Percentiles rank a stretch among this genome's conserved stretches.
phyloP scores from a whole-genome alignment of 2,329 filamentous ascomycete genomes.

The Reticulascus tulasneorum region DNA sequence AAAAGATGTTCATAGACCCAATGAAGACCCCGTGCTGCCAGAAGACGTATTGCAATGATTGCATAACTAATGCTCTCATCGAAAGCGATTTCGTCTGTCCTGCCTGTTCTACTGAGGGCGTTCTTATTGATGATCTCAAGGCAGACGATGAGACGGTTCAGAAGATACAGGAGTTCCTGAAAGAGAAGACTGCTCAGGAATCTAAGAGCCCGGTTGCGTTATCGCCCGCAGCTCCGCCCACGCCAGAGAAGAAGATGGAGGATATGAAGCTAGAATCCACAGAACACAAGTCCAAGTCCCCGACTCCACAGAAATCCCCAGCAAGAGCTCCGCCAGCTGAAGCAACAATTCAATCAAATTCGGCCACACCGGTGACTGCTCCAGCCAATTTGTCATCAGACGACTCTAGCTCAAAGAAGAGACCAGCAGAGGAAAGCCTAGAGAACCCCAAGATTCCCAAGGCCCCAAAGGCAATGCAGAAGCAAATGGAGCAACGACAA shows the following conservation, averaged over 20 bases:
- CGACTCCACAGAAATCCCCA: slow-evolving; percentile 26
- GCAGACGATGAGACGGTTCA: slow-evolving; percentile 73
- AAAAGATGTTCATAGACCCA: slow-evolving; percentile 96
- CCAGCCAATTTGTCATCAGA: slow-evolving; percentile 21
- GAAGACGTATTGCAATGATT: slow-evolving; percentile 98
- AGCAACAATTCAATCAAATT: slow-evolving; percentile 17
- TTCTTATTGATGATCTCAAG: slow-evolving; percentile 87
- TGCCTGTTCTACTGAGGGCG: slow-evolving; percentile 82
- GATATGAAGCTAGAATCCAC: slow-evolving; percentile 5
- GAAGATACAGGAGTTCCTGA: slow-evolving; percentile 73
- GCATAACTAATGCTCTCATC: slow-evolving; percentile 98
- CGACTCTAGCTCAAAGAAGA: slow-evolving; percentile 62
- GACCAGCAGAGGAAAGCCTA: slow-evolving; percentile 69
- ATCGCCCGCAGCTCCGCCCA: slow-evolving; percentile 22
- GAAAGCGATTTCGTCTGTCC: slow-evolving; percentile 98
- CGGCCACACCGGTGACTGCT: slow-evolving; percentile 20
- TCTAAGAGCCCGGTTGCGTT: slow-evolving; percentile 42
- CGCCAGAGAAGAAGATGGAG: slow-evolving; percentile 22
- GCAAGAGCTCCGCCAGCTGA: slow-evolving; percentile 11
- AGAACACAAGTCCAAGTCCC: slow-evolving; percentile 18
- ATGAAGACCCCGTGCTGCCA: slow-evolving; percentile 98
- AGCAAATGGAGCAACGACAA: slow-evolving; percentile 46
- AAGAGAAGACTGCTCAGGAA: slow-evolving; percentile 54
- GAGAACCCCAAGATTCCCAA: slow-evolving; percentile 64
- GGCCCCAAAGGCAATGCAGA: slow-evolving; percentile 62